phyloP scores from a whole-genome alignment of 2,329 filamentous ascomycete species.

The Ceratocystis destructans region DNA sequence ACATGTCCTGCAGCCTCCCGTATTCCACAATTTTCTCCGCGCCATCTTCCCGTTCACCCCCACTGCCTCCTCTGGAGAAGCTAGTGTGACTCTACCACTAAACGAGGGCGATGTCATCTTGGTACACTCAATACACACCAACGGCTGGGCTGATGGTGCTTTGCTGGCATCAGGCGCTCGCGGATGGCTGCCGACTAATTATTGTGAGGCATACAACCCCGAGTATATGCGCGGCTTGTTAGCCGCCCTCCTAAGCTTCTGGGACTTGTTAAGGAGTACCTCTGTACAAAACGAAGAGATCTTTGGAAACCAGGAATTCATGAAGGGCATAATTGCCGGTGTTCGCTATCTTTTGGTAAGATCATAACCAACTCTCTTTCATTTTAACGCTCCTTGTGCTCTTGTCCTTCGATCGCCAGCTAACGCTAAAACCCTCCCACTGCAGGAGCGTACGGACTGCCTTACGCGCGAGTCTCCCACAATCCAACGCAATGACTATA shows the following conservation, averaged over 20 bases:
- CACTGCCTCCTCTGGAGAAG: constrained; percentile 59
- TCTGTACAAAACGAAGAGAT: constrained; percentile 61
- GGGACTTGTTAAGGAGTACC: constrained; percentile 74
- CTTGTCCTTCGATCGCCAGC: background rate
- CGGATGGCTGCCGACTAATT: constrained; percentile 96
- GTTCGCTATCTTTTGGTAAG: constrained; percentile 79
- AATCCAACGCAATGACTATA: constrained; percentile 58
- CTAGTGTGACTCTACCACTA: constrained; percentile 76
- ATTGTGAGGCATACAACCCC: constrained; percentile 89
- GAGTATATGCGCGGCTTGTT: constrained; percentile 73
- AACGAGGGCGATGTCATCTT: constrained; percentile 85
- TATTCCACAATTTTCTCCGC: constrained; percentile 88
- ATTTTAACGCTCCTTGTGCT: background rate
- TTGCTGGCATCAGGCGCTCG: constrained; percentile 70
- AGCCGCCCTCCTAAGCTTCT: constrained; percentile 77
- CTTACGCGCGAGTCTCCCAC: constrained; percentile 66
- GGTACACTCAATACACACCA: constrained; percentile 92
- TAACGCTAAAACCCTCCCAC: background rate
- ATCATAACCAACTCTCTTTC: constrained; percentile 19
- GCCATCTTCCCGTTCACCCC: constrained; percentile 90
- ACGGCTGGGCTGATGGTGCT: constrained; percentile 96
- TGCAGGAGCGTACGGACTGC: constrained; percentile 74
- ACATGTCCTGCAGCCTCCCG: constrained; percentile 35
- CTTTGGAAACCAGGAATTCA: constrained; percentile 84
- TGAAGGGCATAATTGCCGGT: constrained; percentile 84